Base-by-base conservation (phyloP, 768 basidiomycete genomes). In the Lactarius sanguifluus region DNA sequence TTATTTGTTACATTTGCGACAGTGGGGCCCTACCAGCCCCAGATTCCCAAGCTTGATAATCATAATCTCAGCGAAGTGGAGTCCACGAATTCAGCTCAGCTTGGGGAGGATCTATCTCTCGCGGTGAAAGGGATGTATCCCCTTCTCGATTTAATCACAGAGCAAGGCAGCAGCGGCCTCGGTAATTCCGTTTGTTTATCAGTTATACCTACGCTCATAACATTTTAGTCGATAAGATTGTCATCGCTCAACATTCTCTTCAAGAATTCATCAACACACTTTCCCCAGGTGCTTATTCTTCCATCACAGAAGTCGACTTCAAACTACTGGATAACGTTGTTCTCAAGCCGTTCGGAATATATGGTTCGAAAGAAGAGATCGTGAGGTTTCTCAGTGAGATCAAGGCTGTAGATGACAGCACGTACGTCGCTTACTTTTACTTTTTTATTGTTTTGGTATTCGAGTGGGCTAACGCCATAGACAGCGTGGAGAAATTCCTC, bases 181-280 rank as follows among this genome's bases (percentile, higher is more conserved):
- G 47, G 47, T 50, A 50, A 23, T 13, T 12, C 23, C 3, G 2
- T 47, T 45, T 10, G 10, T 47, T 47, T 23, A 50, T 25, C 47
- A 6, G n/a, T 25, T n/a, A n/a, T 2, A n/a, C 47, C 12, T 23
- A 12, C 23, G 12, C 47, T 50, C 23, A 50, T 5, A 25, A 10
- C 47, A 50, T 23, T 50, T 25, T 23, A 50, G 47, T 50, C 47
- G 47, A 50, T n/a, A 50, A 50, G 47, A 50, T 50, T 25, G 47
- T 50, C 23, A 25, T 50, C 47, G n/a, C 47, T 25, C 47, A 50
- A 25, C n/a, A 25, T 4, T 25, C 47, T 23, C 47, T 50, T 2
- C 47, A 50, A 50, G 23, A 50, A 50, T 50, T 50, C n/a, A 25
- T 50, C 47, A 50, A 50, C 10, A 23, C 47, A 0, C 47, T 50